Base-by-base conservation (phyloP, 495 filamentous ascomycete genomes). In the Penicillium paxilli region DNA sequence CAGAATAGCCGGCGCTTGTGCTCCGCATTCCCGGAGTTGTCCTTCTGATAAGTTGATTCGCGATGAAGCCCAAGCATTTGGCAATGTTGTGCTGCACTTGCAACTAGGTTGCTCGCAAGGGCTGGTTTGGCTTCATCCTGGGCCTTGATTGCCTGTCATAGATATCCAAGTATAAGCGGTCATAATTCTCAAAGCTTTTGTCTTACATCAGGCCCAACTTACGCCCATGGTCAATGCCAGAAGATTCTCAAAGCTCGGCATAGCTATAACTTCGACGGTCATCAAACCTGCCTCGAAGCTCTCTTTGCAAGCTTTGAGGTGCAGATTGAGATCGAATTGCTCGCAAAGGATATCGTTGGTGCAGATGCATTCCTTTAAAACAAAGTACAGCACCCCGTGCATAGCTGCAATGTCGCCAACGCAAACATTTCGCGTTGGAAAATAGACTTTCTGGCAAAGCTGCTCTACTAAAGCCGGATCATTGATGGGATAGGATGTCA, bases 191-290 rank as follows among this genome's bases (percentile, higher is more conserved):
- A n/a, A 40, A 5, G 8, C 35, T 40, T 11, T 1, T 8, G 0
- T 12, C 6, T 42, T 4, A 5, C 14, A 50, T 23, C 12, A 32
- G 45, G 24, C 21, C 8, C 10, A 16, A 54, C 59, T 53, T 37
- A 67, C 64, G 2, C 57, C 64, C 55, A 66, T 53, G 16, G 41
- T 21, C 28, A 67, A 30, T 25, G 64, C 58, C 16, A 67, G 32
- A 16, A 67, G 45, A 40, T 62, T 63, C 16, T 67, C 64, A 28
- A 63, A 67, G 49, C 51, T 63, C 8, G 64, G 54, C 3, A 64
- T 47, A 4, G 47, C 47, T 2, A 59, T 44, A 19, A 67, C 55
- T 9, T 63, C 60, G 48, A 57, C 60, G 12, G 41, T 59, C 32
- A 59, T 52, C 7, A 67, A 33, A 2, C 24, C 47, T 11, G 52